Evolutionary conservation across 2,329 filamentous ascomycete species (phyloP), one percentile per base, ranked within the genome.

Genomic region (Xylaria sp.): DNA sequence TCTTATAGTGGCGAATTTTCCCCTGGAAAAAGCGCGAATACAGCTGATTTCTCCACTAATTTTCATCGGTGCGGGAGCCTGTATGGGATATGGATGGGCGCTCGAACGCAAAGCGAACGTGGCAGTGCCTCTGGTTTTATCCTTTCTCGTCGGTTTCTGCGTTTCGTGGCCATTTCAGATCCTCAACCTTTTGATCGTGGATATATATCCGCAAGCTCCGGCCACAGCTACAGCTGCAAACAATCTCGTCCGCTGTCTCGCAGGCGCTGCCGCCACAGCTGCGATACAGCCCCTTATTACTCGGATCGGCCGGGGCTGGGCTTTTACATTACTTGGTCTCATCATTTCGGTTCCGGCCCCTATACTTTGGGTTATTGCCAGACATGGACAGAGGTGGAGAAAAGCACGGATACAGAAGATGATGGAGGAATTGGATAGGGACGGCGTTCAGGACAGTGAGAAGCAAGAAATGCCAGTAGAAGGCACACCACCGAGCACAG

Each of bases 141-240:
- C 81, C 1, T 85, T 86, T 65, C 68, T 85, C 49, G 78, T 86
- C 44, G 83, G 83, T 6, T 70, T 84, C 59, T 79, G 78, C 49
- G 76, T 86, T 37, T 86, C 85, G 2, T 85, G 83, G 1, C 80
- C 82, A 0, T 89, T 89, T 69, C 82, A 81, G 59, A 79, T 87
- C 50, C 76, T 87, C n/a, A 83, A 81, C 65, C 84, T 83, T 0
- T 73, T 89, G 5, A 77, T 88, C 11, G 81, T 89, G 1, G 86
- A 89, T 63, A 72, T 88, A 1, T 83, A 85, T 62, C 84, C 84
- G 0, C 74, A 81, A 23, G 79, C 81, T 1, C 84, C 84, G 0
- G 83, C 84, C 0, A 87, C 84, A 0, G 83, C 83, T 0, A 84
- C 84, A 1, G 85, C 85, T 0, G 82, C 85, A 0, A 86, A 85